Evolutionary conservation across 257 asterid genomes (phyloP).

Genomic region (Ajuga chamaepitys): DNA sequence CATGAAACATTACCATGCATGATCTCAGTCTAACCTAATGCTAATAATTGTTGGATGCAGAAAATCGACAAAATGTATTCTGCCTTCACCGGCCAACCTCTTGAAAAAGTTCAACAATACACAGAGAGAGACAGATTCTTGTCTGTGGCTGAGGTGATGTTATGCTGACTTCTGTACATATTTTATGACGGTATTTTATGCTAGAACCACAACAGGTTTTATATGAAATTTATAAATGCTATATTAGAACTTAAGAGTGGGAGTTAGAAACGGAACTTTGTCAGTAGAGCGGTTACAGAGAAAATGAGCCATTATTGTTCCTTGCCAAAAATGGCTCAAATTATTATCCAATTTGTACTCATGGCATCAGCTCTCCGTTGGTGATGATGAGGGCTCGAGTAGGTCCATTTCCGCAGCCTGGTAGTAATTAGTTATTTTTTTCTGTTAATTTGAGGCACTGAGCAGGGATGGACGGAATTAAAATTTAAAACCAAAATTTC

Average conservation of each 20-base stretch:
- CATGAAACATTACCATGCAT: background rate
- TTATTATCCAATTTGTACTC: background rate
- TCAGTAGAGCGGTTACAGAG: background rate
- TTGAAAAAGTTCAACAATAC: slow-evolving; percentile 73
- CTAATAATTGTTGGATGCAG: slow-evolving; percentile 36
- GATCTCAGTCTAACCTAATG: slow-evolving; percentile 3
- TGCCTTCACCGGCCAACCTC: slow-evolving; percentile 84
- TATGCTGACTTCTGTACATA: slow-evolving; percentile 8
- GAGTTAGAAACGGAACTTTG: background rate
- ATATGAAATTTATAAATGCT: background rate
- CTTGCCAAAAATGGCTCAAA: background rate
- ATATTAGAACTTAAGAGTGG: background rate
- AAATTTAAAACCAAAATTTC: background rate
- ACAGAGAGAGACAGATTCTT: slow-evolving; percentile 88
- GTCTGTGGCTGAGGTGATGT: slow-evolving; percentile 76
- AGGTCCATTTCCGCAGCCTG: background rate
- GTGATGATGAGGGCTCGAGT: background rate
- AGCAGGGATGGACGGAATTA: background rate
- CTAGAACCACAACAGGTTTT: background rate
- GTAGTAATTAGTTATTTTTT: too few species aligned
- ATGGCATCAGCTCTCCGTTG: background rate
- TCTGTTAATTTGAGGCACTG: background rate
- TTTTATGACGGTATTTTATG: background rate
- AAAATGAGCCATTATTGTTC: too few species aligned
- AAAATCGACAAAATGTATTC: slow-evolving; percentile 86